Conservation (phyloP, 805 yeast genomes). For the Cyberlindnera japonica region DNA sequence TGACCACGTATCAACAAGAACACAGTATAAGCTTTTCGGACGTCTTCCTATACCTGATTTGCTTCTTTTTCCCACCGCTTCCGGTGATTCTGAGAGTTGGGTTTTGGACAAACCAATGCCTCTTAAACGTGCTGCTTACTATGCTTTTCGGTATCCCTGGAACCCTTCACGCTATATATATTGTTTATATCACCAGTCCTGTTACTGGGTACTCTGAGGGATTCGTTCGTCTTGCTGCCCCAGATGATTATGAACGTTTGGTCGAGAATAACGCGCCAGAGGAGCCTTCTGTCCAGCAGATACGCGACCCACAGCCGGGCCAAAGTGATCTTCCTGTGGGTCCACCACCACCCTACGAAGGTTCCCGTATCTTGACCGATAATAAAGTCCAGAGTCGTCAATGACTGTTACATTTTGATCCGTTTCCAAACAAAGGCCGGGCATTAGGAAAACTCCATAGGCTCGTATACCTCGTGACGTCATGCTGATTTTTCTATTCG, state of each 20-base stretch:
- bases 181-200: constrained; percentile 33
- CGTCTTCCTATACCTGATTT: constrained; percentile 52
- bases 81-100: constrained; percentile 70
- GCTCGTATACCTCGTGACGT: too few relatives aligned
- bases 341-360: constrained; percentile 25
- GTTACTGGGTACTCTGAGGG: constrained; percentile 19
- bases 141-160: constrained; percentile 77
- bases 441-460: too few relatives aligned
- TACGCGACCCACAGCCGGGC: not conserved
- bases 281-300: not conserved
- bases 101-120: constrained; percentile 46
- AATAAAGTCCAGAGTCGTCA: constrained; percentile 23
- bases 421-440: too few relatives aligned
- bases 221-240: constrained; percentile 9
- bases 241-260: constrained; percentile 22
- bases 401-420: too few relatives aligned
- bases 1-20: constrained; percentile 6
- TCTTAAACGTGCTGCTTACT: constrained; percentile 62
- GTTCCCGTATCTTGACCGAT: constrained; percentile 16
- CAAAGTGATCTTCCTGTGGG: not conserved
- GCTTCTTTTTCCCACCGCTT: constrained; percentile 69
- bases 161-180: constrained; percentile 58
- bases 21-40: constrained; percentile 35
- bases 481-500: too few relatives aligned
- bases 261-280: constrained; percentile 11